Base-by-base conservation (phyloP, 2,329 filamentous ascomycete genomes). In the Phaeosphaeriaceae sp. region DNA sequence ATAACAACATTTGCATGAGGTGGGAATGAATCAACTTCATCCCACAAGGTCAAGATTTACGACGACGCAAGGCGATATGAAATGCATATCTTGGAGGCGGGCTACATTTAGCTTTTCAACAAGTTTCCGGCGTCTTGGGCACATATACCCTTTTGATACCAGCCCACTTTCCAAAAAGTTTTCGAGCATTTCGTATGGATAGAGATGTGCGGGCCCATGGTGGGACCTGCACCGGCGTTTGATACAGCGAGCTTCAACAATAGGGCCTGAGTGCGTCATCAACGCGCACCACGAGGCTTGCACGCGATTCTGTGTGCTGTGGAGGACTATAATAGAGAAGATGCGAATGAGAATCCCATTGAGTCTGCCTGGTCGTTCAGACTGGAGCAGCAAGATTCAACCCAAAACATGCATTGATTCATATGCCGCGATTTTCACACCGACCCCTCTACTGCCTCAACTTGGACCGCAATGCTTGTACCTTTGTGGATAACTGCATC, bases 11-110 rank as follows among this genome's bases (percentile, higher is more conserved):
- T 62, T 68, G 69, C 70, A 75, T 73, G 68, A 65, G 21, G 62
- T 72, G 74, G 71, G 71, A 53, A 67, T 73, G 75, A 76, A 76
- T 77, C 75, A 77, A 77, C 75, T 76, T 76, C 75, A 73, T 64
- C 68, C 67, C 69, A 66, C 62, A 68, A 59, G 62, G 62, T 70
- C 66, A 68, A 68, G 64, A 70, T 66, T 70, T 62, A 73, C 65
- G 70, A 72, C 49, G 31, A 54, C 54, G 58, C 51, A 56, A 61
- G 60, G 41, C 41, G 63, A 63, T 62, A 73, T 73, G 72, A 75
- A 65, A 69, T 73, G 74, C 74, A 77, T 76, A 75, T 74, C 68
- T 73, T 67, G 71, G 63, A 70, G 71, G 69, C 60, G 62, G 62
- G 62, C 60, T 60, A 68, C 64, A 62, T 69, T 69, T 69, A 68